Evolutionary conservation across 768 basidiomycete genomes (phyloP), one percentile per base, ranked within the genome.

Genomic region (Tephrocybe sp.): DNA sequence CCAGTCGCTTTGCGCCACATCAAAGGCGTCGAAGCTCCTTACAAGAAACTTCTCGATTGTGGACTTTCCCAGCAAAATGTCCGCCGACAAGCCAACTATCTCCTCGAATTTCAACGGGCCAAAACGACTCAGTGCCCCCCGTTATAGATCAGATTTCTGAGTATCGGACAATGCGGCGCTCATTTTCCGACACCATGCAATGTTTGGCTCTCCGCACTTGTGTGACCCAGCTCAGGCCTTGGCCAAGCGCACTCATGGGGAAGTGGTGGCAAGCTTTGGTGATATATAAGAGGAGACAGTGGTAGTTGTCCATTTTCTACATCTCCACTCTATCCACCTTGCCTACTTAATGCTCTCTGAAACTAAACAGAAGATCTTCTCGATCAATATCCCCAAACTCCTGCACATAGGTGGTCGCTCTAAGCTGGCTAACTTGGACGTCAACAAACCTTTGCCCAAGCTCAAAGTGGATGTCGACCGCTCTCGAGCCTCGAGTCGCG

Each of bases 1-100:
- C 54, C 54, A 48, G 44, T 12, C 30, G 25, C 30, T 32, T 47
- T 56, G 54, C 50, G 30, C 50, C 28, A 39, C 41, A 56, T 55
- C 50, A 51, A 40, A 24, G 14, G 26, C 25, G 3, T 6, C 21
- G 32, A 1, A 4, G 17, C 28, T 41, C n/a, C 32, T 25, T 6
- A 14, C 4, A 5, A 7, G n/a, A 3, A 17, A 25, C 15, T 1
- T 5, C 8, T 25, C 7, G 17, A 28, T 15, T 3, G 15, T 40
- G 20, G 2, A 47, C 14, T 21, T 3, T n/a, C 6, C 8, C 15
- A 33, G 21, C 15, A 15, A 25, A 42, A 15, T 34, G 17, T 20
- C 17, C 33, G 11, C 24, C n/a, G 17, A 47, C 26, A 15, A 17
- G 5, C 23, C 1, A 8, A 38, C 34, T 46, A 34, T 44, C 26